Conservation (phyloP, 768 basidiomycete genomes). For the Xerocomellus dryophilus region DNA sequence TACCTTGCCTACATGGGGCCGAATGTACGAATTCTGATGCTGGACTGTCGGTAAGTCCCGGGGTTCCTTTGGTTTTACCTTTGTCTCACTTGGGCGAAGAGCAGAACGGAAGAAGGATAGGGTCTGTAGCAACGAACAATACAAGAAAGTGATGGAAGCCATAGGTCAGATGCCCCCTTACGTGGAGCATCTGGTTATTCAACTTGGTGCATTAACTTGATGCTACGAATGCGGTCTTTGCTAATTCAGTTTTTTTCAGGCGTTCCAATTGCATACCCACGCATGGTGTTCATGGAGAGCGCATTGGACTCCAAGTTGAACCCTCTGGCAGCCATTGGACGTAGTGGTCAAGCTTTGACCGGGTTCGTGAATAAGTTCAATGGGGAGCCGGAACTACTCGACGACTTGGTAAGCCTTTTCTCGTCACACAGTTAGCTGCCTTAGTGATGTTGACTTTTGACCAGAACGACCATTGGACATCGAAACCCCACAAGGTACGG, state of each 20-base stretch:
- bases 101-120: slow-evolving; percentile 81
- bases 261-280: slow-evolving; percentile 87
- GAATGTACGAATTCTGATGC: slow-evolving; percentile 63
- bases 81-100: slow-evolving; percentile 37
- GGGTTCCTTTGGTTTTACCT: neutral
- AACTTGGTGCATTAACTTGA: slow-evolving; percentile 51
- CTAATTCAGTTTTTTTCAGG: slow-evolving; percentile 35
- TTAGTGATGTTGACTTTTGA: slow-evolving; percentile 46
- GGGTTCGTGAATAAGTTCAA: slow-evolving; percentile 91
- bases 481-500: slow-evolving; percentile 68
- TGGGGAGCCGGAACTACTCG: slow-evolving; percentile 87
- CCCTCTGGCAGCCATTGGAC: slow-evolving; percentile 74
- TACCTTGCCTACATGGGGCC: slow-evolving; percentile 80
- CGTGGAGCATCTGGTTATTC: slow-evolving; percentile 82
- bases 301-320: slow-evolving; percentile 81
- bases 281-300: slow-evolving; percentile 84
- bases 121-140: slow-evolving; percentile 74
- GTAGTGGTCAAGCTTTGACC: slow-evolving; percentile 62
- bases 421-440: slow-evolving; percentile 24
- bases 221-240: neutral
- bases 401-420: slow-evolving; percentile 68
- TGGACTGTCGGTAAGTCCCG: slow-evolving; percentile 72
- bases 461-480: slow-evolving; percentile 92
- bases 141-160: slow-evolving; percentile 66
- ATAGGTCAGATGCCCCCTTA: slow-evolving; percentile 56